Conservation (phyloP, 441 rosid genomes). For the Aleurites moluccanus region DNA sequence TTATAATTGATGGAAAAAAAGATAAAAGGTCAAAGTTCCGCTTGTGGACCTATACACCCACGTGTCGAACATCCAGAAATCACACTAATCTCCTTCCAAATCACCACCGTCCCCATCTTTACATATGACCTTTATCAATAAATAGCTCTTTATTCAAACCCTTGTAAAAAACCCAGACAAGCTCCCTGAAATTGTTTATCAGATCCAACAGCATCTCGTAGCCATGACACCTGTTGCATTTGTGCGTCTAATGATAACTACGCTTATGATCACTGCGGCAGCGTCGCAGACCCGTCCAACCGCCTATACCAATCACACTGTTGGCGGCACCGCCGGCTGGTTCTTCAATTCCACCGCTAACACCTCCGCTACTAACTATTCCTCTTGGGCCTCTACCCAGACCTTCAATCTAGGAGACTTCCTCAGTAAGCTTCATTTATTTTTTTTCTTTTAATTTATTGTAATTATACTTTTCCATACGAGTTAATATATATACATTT, state of each 20-base stretch:
- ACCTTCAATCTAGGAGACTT: slow-evolving; percentile 65
- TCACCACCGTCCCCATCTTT: neutral
- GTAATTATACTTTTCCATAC: neutral
- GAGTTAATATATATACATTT: neutral
- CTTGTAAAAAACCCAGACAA: neutral
- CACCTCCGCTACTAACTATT: slow-evolving; percentile 45
- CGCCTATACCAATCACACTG: slow-evolving; percentile 54
- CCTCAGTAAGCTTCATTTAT: slow-evolving; percentile 41
- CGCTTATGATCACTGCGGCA: slow-evolving; percentile 35
- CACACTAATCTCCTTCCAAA: neutral
- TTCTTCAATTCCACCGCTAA: slow-evolving; percentile 48
- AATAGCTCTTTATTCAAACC: neutral
- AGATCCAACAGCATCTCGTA: slow-evolving; percentile 9
- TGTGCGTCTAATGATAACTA: slow-evolving; percentile 23
- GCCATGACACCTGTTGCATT: slow-evolving; percentile 22
- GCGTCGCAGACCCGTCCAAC: slow-evolving; percentile 30
- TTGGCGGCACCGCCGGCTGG: slow-evolving; percentile 59
- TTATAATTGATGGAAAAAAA: neutral
- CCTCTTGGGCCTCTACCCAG: slow-evolving; percentile 51
- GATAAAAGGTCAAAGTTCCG: neutral
- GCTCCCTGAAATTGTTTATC: neutral
- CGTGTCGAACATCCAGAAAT: slow-evolving; percentile 9
- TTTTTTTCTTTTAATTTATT: neutral
- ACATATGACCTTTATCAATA: neutral
- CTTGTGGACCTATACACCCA: slow-evolving; percentile 3